Evolutionary conservation across 129 eudicot genomes (phyloP).

Genomic region (Escallonia herrerae): DNA sequence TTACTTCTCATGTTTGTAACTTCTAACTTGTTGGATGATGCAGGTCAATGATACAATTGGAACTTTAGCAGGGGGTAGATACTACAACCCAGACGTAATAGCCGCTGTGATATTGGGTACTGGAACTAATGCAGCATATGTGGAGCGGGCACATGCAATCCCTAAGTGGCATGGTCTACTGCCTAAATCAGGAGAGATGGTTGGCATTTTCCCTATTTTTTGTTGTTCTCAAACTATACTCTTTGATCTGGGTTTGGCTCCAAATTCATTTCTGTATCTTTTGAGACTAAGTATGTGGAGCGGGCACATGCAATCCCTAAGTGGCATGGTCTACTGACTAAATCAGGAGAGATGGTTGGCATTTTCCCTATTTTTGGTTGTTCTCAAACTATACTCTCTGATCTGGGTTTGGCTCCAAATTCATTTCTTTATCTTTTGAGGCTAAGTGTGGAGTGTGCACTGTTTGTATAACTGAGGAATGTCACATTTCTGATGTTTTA

Average conservation of each 20-base stretch:
- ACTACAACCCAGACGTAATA: slow-evolving; percentile 48
- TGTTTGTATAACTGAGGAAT: not conserved
- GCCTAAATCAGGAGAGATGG: slow-evolving; percentile 85
- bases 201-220: slow-evolving; percentile 15
- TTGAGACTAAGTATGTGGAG: slow-evolving; percentile 36
- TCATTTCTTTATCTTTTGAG: not conserved
- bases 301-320: slow-evolving; percentile 76
- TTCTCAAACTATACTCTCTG: not conserved
- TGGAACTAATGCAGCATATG: slow-evolving; percentile 93
- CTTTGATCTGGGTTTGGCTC: not conserved
- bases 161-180: slow-evolving; percentile 79
- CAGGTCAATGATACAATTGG: slow-evolving; percentile 92
- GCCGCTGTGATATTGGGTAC: slow-evolving; percentile 93
- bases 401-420: not conserved
- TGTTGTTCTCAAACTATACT: not conserved
- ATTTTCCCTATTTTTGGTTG: not conserved
- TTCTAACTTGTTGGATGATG: slow-evolving; percentile 1
- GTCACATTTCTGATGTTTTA: not conserved
- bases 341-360: slow-evolving; percentile 80
- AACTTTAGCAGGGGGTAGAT: slow-evolving; percentile 75
- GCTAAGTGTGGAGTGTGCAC: slow-evolving; percentile 48
- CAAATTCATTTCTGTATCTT: too few relatives aligned
- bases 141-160: slow-evolving; percentile 67
- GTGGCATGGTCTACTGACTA: slow-evolving; percentile 71
- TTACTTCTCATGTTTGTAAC: too few relatives aligned